Evolutionary conservation across 2,329 filamentous ascomycete species (phyloP), one percentile per base, ranked within the genome.

Genomic region (Aspergillus proliferans): DNA sequence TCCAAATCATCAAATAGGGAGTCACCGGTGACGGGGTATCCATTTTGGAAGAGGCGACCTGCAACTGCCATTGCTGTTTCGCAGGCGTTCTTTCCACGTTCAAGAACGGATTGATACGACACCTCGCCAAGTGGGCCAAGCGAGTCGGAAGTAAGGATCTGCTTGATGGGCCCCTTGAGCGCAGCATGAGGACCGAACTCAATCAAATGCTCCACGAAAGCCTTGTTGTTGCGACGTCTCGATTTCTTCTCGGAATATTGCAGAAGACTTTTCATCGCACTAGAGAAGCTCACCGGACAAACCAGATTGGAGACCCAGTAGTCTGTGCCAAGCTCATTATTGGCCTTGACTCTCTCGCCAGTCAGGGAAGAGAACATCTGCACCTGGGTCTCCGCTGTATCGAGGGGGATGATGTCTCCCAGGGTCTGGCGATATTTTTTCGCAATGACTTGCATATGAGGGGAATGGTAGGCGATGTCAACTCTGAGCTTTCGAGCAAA

Each of bases 101-200:
- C 36, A 12, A 64, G 46, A 9, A 50, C 41, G 7, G 58, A 42
- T 12, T 45, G 15, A 45, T 64, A 64, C 6, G 34, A 30, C 26
- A 28, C 9, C 9, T 28, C 26, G 8, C 26, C 26, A 28, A 28
- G 26, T 28, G 26, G 4, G 10, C 26, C 9, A 4, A 42, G 8
- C 34, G 43, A 30, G 21, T 9, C 40, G 43, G 30, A 21, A 38
- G 30, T 22, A 30, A 62, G 43, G 14, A 60, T 68, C 46, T 69
- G 55, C 3, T 54, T 42, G 8, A 63, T 34, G 2, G 69, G 67
- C 0, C 65, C 63, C 6, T 53, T 48, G 1, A 72, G 59, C 2
- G 68, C 63, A 1, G 52, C 47, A 45, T 71, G 69, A 12, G 70
- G 69, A 3, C 70, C 70, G 38, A 73, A 48, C 52, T 71, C 68